Evolutionary conservation across 441 rosid genomes (phyloP).

Genomic region (Populus hybrid): DNA sequence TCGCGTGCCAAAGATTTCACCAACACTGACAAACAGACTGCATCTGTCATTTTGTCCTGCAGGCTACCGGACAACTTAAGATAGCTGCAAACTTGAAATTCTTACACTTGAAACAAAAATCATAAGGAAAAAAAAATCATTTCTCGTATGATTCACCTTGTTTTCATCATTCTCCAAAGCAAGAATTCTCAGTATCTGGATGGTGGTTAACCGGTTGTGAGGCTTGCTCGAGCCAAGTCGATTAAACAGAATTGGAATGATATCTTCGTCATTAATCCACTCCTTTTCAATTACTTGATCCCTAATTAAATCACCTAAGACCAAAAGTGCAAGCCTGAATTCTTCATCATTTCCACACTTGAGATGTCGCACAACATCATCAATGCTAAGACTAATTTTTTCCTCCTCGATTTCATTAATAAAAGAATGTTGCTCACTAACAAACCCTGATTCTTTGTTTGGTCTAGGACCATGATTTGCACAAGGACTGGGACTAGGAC

Average conservation of each 20-base stretch:
- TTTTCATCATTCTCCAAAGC: slow-evolving; percentile 33
- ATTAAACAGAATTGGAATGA: slow-evolving; percentile 41
- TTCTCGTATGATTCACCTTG: slow-evolving; percentile 42
- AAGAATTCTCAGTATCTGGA: slow-evolving; percentile 44
- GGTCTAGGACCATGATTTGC: slow-evolving; percentile 24
- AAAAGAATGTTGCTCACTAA: slow-evolving; percentile 34
- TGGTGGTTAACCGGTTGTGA: slow-evolving; percentile 33
- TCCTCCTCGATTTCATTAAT: slow-evolving; percentile 51
- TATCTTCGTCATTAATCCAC: slow-evolving; percentile 46
- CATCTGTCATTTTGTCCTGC: slow-evolving; percentile 70
- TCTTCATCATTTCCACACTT: slow-evolving; percentile 55
- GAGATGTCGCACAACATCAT: slow-evolving; percentile 51
- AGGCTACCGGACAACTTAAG: slow-evolving; percentile 24
- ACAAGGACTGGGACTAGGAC: slow-evolving; percentile 18
- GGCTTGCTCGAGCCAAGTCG: slow-evolving; percentile 42
- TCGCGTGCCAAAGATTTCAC: slow-evolving; percentile 66
- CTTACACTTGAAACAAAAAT: neutral
- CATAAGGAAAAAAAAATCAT: neutral
- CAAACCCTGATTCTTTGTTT: slow-evolving; percentile 30
- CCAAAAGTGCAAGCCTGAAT: slow-evolving; percentile 38
- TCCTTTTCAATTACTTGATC: slow-evolving; percentile 32
- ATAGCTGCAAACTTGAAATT: slow-evolving; percentile 11
- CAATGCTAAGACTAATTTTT: slow-evolving; percentile 30
- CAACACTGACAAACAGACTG: slow-evolving; percentile 35
- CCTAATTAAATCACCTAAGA: slow-evolving; percentile 30